Base-by-base conservation (phyloP, 257 asterid species). In the Rhazya stricta region DNA sequence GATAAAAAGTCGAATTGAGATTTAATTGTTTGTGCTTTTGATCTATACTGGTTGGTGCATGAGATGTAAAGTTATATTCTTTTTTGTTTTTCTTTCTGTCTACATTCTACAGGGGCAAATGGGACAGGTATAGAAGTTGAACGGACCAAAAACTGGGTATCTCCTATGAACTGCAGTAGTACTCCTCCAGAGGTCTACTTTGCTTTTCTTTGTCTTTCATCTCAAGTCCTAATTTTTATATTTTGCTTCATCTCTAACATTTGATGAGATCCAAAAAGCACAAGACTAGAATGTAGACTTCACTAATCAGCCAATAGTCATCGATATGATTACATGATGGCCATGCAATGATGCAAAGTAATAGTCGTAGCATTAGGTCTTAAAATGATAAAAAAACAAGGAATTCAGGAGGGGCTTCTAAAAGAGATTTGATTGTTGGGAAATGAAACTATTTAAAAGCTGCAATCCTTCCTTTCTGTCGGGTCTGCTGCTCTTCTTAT, bases 381-480 rank as follows among this genome's bases (percentile, higher is more conserved):
- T 23, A 3, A 10, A 25, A 15, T 10, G 51, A 37, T 25, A 11
- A 53, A 34, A 50, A 51, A 43, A 37, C 19, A 6, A 51, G 54
- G 60, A 54, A 18, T 60, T 65, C 41, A 74, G 65, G 39, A 67
- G 77, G 71, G 66, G 75, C 73, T 69, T 69, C 72, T 79, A 78
- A 39, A 79, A 85, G 83, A 88, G 86, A 84, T 81, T 78, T 69
- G 84, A 85, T 85, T 87, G 93, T 91, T 91, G 97, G 97, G 92
- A 93, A 91, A 86, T 87, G 92, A 78, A 85, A 87, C 82, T 85
- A 27, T 81, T 87, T 71, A 90, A 93, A 91, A 89, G 97, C 95
- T 88, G 96, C 88, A 81, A 72, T 83, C 85, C 88, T 81, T 90
- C 94, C 98, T 86, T 85, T 90, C 89, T 90, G 96, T 92, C 92